phyloP scores from a whole-genome alignment of 164 flowering plant genomes.

The Nymphaea thermarum region DNA sequence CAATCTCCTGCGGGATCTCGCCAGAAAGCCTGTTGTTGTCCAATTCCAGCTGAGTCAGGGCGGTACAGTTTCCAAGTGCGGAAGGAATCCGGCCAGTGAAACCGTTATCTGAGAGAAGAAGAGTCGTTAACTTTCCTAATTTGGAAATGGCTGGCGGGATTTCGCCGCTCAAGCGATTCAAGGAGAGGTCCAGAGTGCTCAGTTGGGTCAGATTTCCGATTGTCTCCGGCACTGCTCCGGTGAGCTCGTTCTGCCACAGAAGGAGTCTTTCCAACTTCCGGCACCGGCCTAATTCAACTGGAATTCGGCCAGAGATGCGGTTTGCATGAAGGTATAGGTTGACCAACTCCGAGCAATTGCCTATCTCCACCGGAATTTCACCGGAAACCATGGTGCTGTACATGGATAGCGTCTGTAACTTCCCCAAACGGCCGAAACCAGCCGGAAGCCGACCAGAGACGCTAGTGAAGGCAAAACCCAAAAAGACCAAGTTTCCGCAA shows the following conservation, averaged over 20 bases:
- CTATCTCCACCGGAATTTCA: constrained; percentile 37
- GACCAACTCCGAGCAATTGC: constrained; percentile 35
- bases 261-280: constrained; percentile 30
- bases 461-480: constrained; percentile 51
- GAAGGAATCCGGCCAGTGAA: constrained; percentile 37
- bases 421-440: constrained; percentile 32
- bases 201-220: constrained; percentile 30
- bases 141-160: constrained; percentile 24
- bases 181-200: constrained; percentile 37
- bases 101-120: constrained; percentile 33
- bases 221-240: constrained; percentile 30
- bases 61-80: constrained; percentile 24
- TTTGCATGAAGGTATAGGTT: constrained; percentile 39
- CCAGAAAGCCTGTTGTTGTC: constrained; percentile 45
- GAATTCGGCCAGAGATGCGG: constrained; percentile 34
- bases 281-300: constrained; percentile 23
- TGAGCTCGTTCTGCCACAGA: constrained; percentile 43
- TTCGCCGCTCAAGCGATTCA: constrained; percentile 36
- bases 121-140: constrained; percentile 29
- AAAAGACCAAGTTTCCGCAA: constrained; percentile 23
- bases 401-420: constrained; percentile 34
- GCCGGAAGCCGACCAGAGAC: constrained; percentile 45
- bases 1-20: constrained; percentile 35
- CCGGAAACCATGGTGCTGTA: constrained; percentile 48
- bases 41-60: constrained; percentile 39